phyloP scores from a whole-genome alignment of 257 asterid genomes.

The Solanum bulbocastanum region DNA sequence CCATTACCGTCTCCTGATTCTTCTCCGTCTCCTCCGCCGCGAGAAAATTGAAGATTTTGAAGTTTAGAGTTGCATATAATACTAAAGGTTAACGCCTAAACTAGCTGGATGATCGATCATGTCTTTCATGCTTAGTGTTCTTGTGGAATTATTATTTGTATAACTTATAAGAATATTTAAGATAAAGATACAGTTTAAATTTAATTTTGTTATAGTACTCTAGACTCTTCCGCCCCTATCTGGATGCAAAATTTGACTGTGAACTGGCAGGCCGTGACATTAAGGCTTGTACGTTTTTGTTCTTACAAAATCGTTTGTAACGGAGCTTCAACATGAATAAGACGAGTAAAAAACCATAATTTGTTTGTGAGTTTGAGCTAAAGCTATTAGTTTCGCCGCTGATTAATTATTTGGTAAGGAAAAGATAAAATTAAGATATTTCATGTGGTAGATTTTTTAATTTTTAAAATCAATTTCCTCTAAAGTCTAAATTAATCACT shows the following conservation, averaged over 20 bases:
- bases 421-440: background rate
- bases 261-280: too few relatives aligned
- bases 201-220: background rate
- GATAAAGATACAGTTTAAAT: background rate
- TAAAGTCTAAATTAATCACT: background rate
- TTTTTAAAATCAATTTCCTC: background rate
- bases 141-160: background rate
- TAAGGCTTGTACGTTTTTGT: background rate
- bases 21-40: background rate
- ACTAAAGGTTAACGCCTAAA: background rate
- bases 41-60: background rate
- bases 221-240: too few relatives aligned
- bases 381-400: background rate
- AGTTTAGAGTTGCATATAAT: background rate
- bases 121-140: background rate
- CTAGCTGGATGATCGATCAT: background rate
- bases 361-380: background rate
- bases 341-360: background rate
- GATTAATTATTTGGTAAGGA: too few relatives aligned
- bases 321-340: background rate
- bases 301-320: background rate
- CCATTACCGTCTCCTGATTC: background rate
- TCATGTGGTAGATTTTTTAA: too few relatives aligned
- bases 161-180: background rate
- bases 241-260: too few relatives aligned